Base-by-base conservation (phyloP, 441 rosid genomes). In the Sinapis alba region DNA sequence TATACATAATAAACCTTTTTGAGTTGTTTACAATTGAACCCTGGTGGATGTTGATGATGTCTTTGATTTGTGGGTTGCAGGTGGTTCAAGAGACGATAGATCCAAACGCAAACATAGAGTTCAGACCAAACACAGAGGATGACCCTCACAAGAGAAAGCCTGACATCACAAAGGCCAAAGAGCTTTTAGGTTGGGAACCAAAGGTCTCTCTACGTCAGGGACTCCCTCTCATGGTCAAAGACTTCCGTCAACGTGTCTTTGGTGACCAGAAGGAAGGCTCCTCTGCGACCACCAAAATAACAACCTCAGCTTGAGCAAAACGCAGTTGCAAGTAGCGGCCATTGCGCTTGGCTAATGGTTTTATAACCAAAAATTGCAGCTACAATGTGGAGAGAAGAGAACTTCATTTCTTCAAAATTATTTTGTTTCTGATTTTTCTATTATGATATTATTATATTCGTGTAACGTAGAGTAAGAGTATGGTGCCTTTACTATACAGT, bases 81-180 rank as follows among this genome's bases (percentile, higher is more conserved):
- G 90, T 90, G 75, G 94, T 89, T 26, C 90, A 90, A 76, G 92
- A 89, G 64, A 82, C 91, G 15, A 89, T 89, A 24, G 97, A 90
- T 65, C 90, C 88, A 2, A 89, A 85, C 41, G 94, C 97, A 20
- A 87, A 78, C 84, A 90, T 89, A 69, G 97, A 87, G 78, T 90
- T 89, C 78, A 85, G 80, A 83, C 90, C 94, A 9, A 91, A 91
- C 89, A 91, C 94, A 59, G 94, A 85, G 68, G 94, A 91, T 36
- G 97, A 91, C 72, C 97, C 97, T 2, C 97, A 89, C 81, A 87
- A 86, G 83, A 85, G 97, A 80, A 91, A 86, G 77, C 97, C 97
- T 1, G 94, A 89, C 76, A 91, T 91, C 56, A 75, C 91, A 10
- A 89, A 75, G 77, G 97, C 97, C 5, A 89, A 91, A 69, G 84